These are phyloP conservation scores for Botryotinia narcissicola DNA, from an alignment of 2,329 filamentous ascomycete genomes.

Conservation along the genomic window DNA sequence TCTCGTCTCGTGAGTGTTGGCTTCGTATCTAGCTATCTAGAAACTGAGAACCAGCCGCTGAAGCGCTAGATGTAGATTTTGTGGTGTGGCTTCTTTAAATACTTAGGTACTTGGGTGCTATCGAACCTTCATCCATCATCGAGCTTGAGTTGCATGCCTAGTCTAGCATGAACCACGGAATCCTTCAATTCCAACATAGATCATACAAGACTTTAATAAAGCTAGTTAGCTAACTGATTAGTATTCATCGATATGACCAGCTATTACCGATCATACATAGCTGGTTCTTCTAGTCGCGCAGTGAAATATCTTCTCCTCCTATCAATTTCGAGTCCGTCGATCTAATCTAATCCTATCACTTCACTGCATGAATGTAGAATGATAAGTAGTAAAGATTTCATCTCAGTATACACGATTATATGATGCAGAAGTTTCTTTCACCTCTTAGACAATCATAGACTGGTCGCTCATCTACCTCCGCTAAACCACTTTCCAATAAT, in stretches of 20 bases:
- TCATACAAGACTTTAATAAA: neutral
- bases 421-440: no score
- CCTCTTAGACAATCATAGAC: no score
- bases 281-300: no score
- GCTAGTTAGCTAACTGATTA: no score
- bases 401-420: neutral
- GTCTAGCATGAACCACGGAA: neutral
- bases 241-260: no score
- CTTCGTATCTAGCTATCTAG: neutral
- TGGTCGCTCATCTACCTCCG: no score
- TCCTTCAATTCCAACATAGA: neutral
- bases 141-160: neutral
- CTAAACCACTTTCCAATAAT: neutral
- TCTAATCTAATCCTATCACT: neutral
- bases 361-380: neutral
- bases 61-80: neutral
- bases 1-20: neutral
- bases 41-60: fast-evolving
- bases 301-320: fast-evolving
- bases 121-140: no score
- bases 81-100: neutral
- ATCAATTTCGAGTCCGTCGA: neutral
- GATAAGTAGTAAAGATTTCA: neutral
- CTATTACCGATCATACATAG: no score
- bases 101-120: neutral